A percentile compares a stretch with the other conserved stretches of the same genome.
These are phyloP conservation scores for Fagus sylvatica DNA, from an alignment of 306 rosid species.

Conservation along the genomic window DNA sequence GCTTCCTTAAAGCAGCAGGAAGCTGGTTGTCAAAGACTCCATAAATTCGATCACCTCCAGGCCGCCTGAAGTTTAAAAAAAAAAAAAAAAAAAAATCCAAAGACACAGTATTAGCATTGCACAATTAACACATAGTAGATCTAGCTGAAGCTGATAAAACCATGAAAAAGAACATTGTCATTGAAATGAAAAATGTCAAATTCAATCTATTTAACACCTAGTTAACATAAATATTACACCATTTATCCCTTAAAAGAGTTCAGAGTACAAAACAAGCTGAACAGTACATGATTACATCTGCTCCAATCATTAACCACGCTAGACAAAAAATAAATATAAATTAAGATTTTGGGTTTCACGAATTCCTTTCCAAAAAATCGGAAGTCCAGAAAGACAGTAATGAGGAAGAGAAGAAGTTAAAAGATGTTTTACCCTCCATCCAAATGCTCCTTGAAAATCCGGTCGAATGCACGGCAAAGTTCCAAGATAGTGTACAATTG, in stretches of 20 bases:
- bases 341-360: slow-evolving; percentile 12
- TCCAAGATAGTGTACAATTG: slow-evolving; percentile 90
- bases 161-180: neutral
- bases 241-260: neutral
- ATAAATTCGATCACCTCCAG: slow-evolving; percentile 97
- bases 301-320: neutral
- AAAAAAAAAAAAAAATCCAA: neutral
- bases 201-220: neutral
- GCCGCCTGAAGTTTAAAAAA: slow-evolving; percentile 55
- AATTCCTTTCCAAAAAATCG: slow-evolving; percentile 12
- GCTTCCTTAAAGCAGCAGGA: slow-evolving; percentile 96
- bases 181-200: neutral
- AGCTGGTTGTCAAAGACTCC: slow-evolving; percentile 97
- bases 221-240: neutral
- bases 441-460: slow-evolving; percentile 95
- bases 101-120: neutral
- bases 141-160: neutral
- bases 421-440: slow-evolving; percentile 83
- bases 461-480: slow-evolving; percentile 93
- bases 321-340: neutral
- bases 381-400: neutral
- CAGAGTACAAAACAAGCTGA: neutral
- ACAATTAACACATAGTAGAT: neutral
- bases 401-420: slow-evolving; percentile 4
- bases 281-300: neutral